A percentile compares a stretch with the other conserved stretches of the same genome.
These are phyloP conservation scores for Bipolaris bicolor DNA, from an alignment of 2,329 filamentous ascomycete species.

Conservation along the genomic window DNA sequence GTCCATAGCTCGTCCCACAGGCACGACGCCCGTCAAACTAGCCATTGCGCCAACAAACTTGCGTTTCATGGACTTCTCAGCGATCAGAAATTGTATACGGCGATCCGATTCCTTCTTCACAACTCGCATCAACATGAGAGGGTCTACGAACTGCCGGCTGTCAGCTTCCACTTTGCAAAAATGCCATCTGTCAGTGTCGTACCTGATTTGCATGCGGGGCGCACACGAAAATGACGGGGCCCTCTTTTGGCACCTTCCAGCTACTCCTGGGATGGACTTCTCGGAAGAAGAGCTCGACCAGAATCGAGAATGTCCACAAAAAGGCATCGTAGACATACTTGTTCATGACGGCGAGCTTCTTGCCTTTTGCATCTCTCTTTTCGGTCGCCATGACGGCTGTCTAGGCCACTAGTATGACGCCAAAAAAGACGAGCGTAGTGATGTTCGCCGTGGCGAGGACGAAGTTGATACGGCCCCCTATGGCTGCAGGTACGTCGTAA, in stretches of 20 bases:
- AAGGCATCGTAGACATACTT: conserved; percentile 79
- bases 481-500: conserved; percentile 9
- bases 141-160: conserved; percentile 81
- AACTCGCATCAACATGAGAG: conserved; percentile 88
- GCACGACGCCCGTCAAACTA: conserved; percentile 82
- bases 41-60: conserved; percentile 88
- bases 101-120: conserved; percentile 85
- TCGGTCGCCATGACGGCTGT: conserved; percentile 20
- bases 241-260: conserved; percentile 89
- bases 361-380: conserved; percentile 32
- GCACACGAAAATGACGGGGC: conserved; percentile 92
- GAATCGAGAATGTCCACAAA: conserved; percentile 76
- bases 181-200: conserved; percentile 1
- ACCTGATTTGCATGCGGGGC: conserved; percentile 86
- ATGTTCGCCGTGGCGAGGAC: conserved; percentile 1
- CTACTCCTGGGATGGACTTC: conserved; percentile 94
- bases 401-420: conserved; percentile 6
- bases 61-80: conserved; percentile 91
- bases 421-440: not conserved
- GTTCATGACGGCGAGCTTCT: conserved; percentile 62
- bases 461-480: conserved; percentile 11
- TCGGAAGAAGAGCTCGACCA: conserved; percentile 96
- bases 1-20: conserved; percentile 92
- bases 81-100: conserved; percentile 89
- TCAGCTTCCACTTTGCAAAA: conserved; percentile 12